These are phyloP conservation scores for Mycotypha africana DNA, from an alignment of 371 early-diverging fungal genomes.

Conservation along the genomic window DNA sequence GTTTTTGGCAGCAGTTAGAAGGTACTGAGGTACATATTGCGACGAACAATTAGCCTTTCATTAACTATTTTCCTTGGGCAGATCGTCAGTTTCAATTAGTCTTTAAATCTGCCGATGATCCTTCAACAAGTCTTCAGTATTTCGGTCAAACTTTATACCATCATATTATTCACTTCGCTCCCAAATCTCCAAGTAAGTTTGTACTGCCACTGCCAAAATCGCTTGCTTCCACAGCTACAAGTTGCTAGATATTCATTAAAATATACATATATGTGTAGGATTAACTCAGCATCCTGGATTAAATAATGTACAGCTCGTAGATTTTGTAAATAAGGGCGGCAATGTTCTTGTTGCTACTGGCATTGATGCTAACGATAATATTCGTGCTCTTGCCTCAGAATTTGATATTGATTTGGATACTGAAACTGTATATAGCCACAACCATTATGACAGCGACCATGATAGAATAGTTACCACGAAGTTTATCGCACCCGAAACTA, in stretches of 20 bases:
- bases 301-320: constrained; percentile 56
- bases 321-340: constrained; percentile 90
- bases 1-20: constrained; percentile 59
- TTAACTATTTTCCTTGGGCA: too few relatives aligned
- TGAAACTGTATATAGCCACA: constrained; percentile 66
- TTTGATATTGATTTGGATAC: constrained; percentile 84
- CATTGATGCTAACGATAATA: constrained; percentile 53
- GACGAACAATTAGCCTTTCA: not conserved
- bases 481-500: constrained; percentile 22
- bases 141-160: constrained; percentile 59
- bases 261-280: constrained; percentile 11
- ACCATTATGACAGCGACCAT: constrained; percentile 42
- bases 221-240: too few relatives aligned
- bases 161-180: constrained; percentile 70
- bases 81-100: constrained; percentile 61
- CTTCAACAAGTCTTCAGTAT: constrained; percentile 14
- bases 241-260: too few relatives aligned
- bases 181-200: constrained; percentile 51
- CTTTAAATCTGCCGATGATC: constrained; percentile 40
- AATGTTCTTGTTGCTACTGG: constrained; percentile 76
- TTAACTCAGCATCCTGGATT: constrained; percentile 43
- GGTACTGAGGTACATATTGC: too few relatives aligned
- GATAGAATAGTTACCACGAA: constrained; percentile 31
- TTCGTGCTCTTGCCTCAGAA: constrained; percentile 80
- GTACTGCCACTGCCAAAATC: not conserved